Conservation (phyloP, 1,284 basidiomycete genomes). For the Melanopsichium pennsylvanicum region DNA sequence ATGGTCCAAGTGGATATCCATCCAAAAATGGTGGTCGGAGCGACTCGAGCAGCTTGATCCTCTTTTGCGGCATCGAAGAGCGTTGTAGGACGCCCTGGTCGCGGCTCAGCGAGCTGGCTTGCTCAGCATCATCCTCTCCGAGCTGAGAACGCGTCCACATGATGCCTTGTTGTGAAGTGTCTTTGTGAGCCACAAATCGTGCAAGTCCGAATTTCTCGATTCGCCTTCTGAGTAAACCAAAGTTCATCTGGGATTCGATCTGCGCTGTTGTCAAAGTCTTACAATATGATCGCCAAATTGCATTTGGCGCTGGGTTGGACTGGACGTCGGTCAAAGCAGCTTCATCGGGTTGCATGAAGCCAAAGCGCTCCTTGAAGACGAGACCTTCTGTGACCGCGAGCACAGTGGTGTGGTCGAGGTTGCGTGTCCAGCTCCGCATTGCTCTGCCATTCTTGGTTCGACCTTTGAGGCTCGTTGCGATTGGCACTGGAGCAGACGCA, state of each 20-base stretch:
- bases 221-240: slow-evolving; percentile 50
- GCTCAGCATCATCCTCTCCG: not conserved
- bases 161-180: slow-evolving; percentile 56
- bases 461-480: slow-evolving; percentile 18
- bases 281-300: slow-evolving; percentile 35
- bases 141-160: slow-evolving; percentile 46
- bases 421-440: slow-evolving; percentile 64
- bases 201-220: slow-evolving; percentile 65
- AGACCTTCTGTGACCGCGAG: slow-evolving; percentile 62
- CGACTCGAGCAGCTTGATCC: slow-evolving; percentile 53
- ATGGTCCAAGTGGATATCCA: slow-evolving; percentile 56
- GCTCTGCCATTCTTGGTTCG: slow-evolving; percentile 41
- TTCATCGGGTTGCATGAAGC: slow-evolving; percentile 25
- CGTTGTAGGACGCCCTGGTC: slow-evolving; percentile 24
- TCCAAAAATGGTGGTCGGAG: slow-evolving; percentile 63
- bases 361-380: slow-evolving; percentile 48
- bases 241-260: slow-evolving; percentile 55
- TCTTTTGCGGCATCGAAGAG: slow-evolving; percentile 33
- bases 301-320: no score
- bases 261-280: slow-evolving; percentile 50
- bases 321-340: no score
- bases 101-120: not conserved
- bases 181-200: slow-evolving; percentile 61
- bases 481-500: not conserved
- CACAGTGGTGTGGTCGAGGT: slow-evolving; percentile 62